Base-by-base conservation (phyloP, 2,329 filamentous ascomycete genomes). In the Botrytis deweyae region DNA sequence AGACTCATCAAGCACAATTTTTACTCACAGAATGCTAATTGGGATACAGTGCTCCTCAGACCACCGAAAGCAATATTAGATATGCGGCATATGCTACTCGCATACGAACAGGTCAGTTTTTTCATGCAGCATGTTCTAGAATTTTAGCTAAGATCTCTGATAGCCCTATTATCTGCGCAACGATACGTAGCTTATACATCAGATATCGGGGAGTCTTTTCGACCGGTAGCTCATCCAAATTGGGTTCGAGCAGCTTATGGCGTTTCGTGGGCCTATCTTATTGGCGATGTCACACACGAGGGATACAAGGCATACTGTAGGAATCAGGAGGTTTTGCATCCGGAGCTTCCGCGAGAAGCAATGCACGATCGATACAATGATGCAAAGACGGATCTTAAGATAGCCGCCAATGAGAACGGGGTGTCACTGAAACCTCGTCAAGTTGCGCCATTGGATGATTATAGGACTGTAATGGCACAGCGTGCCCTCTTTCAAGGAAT, bases 111-210 rank as follows among this genome's bases (percentile, higher is more conserved):
- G 66, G 66, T 69, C n/a, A 42, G 49, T 42, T 29, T 22, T 44
- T 25, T 44, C 40, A 38, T 58, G 25, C 18, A 36, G 49, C 36
- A 20, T 20, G 25, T 38, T 25, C 20, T 33, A 42, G 6, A 38
- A 42, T 3, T 58, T 42, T 33, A 16, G 36, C 66, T 69, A 22
- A 69, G 55, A 58, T 52, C 9, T 42, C 29, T 58, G 25, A 69
- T 42, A 69, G 93, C 98, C 77, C 90, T 99, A 80, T 86, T 95
- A 78, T 94, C 93, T 25, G 95, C 95, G 6, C 96, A 98, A 80
- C 91, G 96, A 80, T 99, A 99, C 81, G 94, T 99, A 67, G 96
- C 96, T 73, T 99, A 99, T 82, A 98, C 96, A 0, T 95, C 92
- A 33, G 95, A 98, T 80, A 95, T 99, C 76, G 96, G 96, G 81